A percentile compares a stretch with the other conserved stretches of the same genome.
Evolutionary conservation across 768 basidiomycete genomes (phyloP).

Genomic region (Termitomyces sp.): DNA sequence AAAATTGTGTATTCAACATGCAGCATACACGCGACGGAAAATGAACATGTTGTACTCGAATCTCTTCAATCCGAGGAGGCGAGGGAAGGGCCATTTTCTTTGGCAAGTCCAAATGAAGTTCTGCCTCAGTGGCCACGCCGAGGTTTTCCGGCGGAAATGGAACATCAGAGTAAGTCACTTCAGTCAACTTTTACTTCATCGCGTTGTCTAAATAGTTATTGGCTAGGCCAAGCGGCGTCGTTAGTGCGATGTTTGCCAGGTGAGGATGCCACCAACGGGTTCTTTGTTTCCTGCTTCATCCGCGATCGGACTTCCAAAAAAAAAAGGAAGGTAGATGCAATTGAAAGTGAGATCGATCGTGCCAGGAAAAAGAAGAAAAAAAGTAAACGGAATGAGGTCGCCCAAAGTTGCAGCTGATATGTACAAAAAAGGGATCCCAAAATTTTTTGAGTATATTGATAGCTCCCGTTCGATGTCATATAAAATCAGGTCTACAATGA

Average conservation of each 20-base stretch:
- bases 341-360: slow-evolving; percentile 14
- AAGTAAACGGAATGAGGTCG: slow-evolving; percentile 9
- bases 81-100: slow-evolving; percentile 48
- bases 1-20: slow-evolving; percentile 98
- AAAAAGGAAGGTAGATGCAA: slow-evolving; percentile 23
- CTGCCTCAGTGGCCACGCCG: slow-evolving; percentile 82
- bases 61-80: slow-evolving; percentile 76
- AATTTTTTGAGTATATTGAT: not conserved
- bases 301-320: slow-evolving; percentile 14
- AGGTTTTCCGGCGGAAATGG: slow-evolving; percentile 67
- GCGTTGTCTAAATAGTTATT: slow-evolving; percentile 1
- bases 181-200: not conserved
- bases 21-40: slow-evolving; percentile 86
- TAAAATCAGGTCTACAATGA: slow-evolving; percentile 10
- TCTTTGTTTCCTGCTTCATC: slow-evolving; percentile 95
- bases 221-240: slow-evolving; percentile 51
- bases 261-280: slow-evolving; percentile 91
- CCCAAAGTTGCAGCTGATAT: not conserved
- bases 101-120: slow-evolving; percentile 66
- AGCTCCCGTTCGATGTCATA: slow-evolving; percentile 3
- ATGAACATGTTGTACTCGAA: slow-evolving; percentile 84
- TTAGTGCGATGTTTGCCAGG: slow-evolving; percentile 73
- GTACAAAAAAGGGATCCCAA: not conserved
- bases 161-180: slow-evolving; percentile 39
- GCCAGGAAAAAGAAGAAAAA: slow-evolving; percentile 19